phyloP scores from a whole-genome alignment of 352 stramenopile genomes.

The Globisporangium okanoganense region DNA sequence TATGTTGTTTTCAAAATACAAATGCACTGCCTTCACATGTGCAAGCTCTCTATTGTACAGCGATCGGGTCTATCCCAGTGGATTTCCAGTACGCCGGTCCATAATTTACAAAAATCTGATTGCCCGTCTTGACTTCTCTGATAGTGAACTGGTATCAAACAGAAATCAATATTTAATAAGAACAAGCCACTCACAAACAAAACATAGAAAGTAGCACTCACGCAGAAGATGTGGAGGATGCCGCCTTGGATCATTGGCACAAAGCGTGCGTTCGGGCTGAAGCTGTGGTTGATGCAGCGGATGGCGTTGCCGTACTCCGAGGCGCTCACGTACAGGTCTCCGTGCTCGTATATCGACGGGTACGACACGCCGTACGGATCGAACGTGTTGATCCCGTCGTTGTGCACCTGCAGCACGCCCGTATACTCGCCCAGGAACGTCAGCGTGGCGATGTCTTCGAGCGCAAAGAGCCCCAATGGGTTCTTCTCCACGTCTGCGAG shows the following conservation, averaged over 20 bases:
- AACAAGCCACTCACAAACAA: background rate
- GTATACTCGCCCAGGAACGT: conserved; percentile 70
- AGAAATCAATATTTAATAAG: background rate
- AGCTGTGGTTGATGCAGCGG: conserved; percentile 78
- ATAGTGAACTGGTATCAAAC: conserved; percentile 48
- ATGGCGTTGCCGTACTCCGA: conserved; percentile 73
- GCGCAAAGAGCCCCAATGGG: conserved; percentile 62
- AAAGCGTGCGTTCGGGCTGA: conserved; percentile 53
- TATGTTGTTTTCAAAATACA: conserved; percentile 12
- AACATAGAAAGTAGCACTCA: conserved; percentile 26
- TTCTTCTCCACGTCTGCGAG: conserved; percentile 45
- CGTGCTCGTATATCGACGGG: conserved; percentile 59
- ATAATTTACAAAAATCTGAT: conserved; percentile 81
- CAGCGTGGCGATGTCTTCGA: conserved; percentile 30
- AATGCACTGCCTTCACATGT: background rate
- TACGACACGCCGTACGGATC: conserved; percentile 73
- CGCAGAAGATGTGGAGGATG: conserved; percentile 74
- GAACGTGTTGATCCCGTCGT: conserved; percentile 32
- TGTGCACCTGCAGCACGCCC: conserved; percentile 53
- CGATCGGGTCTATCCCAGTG: conserved; percentile 46
- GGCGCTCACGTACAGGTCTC: conserved; percentile 65
- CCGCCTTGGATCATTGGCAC: conserved; percentile 58
- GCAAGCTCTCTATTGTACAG: conserved; percentile 18
- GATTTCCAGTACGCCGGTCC: conserved; percentile 64
- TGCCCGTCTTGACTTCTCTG: conserved; percentile 29